phyloP scores from a whole-genome alignment of 129 eudicot species.

The Centrapalus pauciflorus region DNA sequence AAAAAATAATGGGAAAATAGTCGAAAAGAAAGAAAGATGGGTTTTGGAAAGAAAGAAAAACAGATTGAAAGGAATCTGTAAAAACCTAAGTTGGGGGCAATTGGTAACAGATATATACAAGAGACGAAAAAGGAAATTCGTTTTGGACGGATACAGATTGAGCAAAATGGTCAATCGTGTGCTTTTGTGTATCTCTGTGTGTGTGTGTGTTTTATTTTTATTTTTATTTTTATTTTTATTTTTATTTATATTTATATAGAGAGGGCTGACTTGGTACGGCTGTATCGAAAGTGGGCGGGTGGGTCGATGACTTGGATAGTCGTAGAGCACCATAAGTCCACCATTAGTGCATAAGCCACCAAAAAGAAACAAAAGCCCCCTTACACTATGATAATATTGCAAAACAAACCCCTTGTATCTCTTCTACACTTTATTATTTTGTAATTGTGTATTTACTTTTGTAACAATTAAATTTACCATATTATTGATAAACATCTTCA shows the following conservation, averaged over 20 bases:
- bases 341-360: too few relatives aligned
- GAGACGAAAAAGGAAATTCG: constrained; percentile 31
- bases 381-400: too few relatives aligned
- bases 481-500: too few relatives aligned
- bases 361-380: too few relatives aligned
- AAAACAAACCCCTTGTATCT: too few relatives aligned
- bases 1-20: neutral
- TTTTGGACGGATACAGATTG: constrained; percentile 34
- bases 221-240: too few relatives aligned
- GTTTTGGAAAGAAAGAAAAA: neutral
- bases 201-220: too few relatives aligned
- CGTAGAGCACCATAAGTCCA: neutral
- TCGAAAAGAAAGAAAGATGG: constrained; percentile 6
- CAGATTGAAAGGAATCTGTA: constrained; percentile 10
- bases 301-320: constrained; percentile 16
- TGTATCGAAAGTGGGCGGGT: constrained; percentile 9
- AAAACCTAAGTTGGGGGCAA: constrained; percentile 23
- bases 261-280: constrained; percentile 20
- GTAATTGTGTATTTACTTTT: too few relatives aligned
- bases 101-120: constrained; percentile 18
- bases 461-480: too few relatives aligned
- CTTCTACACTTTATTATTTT: too few relatives aligned
- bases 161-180: constrained; percentile 14
- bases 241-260: too few relatives aligned
- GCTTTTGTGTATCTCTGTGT: neutral